These are phyloP conservation scores for Sanghuangporus weigelae DNA, from an alignment of 1,284 basidiomycete species.

Conservation along the genomic window DNA sequence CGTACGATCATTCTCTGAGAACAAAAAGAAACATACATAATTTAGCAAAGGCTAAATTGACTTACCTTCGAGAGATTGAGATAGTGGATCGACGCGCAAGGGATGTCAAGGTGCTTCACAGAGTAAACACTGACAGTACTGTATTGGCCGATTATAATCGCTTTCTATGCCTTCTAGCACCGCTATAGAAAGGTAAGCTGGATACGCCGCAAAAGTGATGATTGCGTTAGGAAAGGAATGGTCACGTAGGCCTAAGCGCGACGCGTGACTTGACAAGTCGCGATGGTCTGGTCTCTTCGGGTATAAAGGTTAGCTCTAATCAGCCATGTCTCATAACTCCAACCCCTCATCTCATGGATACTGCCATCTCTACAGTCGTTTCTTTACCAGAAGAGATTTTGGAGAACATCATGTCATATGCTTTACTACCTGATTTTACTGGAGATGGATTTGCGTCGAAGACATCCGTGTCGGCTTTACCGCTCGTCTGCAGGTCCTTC, in stretches of 20 bases:
- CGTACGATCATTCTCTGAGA: not conserved
- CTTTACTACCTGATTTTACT: constrained; percentile 27
- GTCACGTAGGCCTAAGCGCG: not conserved
- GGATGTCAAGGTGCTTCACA: not conserved
- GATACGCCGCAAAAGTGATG: not conserved
- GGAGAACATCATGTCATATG: constrained; percentile 42
- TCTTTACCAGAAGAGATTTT: constrained; percentile 47
- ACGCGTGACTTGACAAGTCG: not conserved
- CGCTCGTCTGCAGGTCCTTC: constrained; percentile 45
- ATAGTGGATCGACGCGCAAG: not conserved
- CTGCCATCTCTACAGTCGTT: not conserved
- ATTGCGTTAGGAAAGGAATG: not conserved
- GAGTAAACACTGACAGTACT: not conserved
- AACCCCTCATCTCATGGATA: not conserved
- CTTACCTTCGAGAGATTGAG: not conserved
- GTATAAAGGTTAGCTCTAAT: not conserved
- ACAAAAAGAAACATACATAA: not conserved
- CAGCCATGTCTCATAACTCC: not conserved
- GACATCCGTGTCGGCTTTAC: constrained; percentile 31
- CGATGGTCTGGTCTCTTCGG: not conserved
- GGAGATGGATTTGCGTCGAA: constrained; percentile 13
- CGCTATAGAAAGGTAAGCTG: not conserved
- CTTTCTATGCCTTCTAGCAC: not conserved
- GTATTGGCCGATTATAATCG: not conserved
- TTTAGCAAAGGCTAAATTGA: not conserved